Conservation (phyloP, 2,329 filamentous ascomycete genomes). For the Teratosphaeria destructans region DNA sequence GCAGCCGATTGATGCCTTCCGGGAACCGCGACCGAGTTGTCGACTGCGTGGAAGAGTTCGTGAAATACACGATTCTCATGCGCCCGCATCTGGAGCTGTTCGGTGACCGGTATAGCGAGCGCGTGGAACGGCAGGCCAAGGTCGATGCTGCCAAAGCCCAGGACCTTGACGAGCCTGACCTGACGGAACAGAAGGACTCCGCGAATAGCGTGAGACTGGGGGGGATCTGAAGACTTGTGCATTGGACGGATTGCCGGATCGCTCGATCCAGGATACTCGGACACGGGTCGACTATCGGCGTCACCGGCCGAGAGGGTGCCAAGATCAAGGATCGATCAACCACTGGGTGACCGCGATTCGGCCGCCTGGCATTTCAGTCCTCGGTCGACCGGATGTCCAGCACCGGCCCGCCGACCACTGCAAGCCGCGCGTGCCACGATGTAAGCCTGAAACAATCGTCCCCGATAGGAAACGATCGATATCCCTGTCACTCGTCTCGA, state of each 20-base stretch:
- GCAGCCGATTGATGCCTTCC: conserved; percentile 15
- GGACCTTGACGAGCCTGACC: not conserved
- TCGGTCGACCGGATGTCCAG: too few relatives aligned
- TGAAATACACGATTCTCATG: conserved; percentile 59
- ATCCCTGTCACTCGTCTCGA: too few relatives aligned
- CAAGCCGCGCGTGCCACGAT: too few relatives aligned
- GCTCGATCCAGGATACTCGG: not conserved
- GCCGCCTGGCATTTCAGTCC: too few relatives aligned
- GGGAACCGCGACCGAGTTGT: conserved; percentile 19
- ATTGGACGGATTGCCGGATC: not conserved
- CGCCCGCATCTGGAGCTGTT: conserved; percentile 51
- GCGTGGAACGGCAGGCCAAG: conserved; percentile 18
- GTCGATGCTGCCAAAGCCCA: not conserved
- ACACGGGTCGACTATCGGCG: not conserved
- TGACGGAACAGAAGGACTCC: not conserved
- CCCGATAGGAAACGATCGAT: too few relatives aligned
- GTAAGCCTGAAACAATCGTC: too few relatives aligned
- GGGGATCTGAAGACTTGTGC: not conserved
- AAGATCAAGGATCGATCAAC: too few relatives aligned
- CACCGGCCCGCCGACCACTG: too few relatives aligned
- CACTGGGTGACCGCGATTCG: too few relatives aligned
- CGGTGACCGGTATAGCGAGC: conserved; percentile 53
- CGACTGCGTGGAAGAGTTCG: conserved; percentile 55
- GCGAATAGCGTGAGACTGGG: not conserved
- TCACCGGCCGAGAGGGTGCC: not conserved